A percentile compares a stretch with the other conserved stretches of the same genome.
phyloP scores from a whole-genome alignment of 2,329 filamentous ascomycete species.

The Kalmusia sp. region DNA sequence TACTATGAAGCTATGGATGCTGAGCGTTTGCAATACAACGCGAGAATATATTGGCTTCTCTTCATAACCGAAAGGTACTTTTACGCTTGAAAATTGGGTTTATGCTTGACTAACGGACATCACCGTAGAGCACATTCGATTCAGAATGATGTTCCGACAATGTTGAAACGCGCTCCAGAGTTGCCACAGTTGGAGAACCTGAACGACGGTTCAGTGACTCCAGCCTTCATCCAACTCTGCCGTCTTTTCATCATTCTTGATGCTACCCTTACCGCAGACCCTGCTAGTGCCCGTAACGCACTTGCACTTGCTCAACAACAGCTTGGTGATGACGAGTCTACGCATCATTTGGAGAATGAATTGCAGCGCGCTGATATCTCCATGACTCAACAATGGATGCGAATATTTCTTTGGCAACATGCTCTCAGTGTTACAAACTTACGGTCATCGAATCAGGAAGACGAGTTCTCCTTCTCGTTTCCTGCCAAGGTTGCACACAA shows the following conservation, averaged over 20 bases:
- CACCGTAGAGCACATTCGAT: slow-evolving; percentile 37
- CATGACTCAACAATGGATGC: slow-evolving; percentile 49
- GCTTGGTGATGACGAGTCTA: slow-evolving; percentile 36
- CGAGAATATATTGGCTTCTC: slow-evolving; percentile 45
- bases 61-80: slow-evolving; percentile 42
- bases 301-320: slow-evolving; percentile 41
- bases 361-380: slow-evolving; percentile 45
- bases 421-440: slow-evolving; percentile 43
- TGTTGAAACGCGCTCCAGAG: slow-evolving; percentile 36
- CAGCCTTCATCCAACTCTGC: slow-evolving; percentile 43
- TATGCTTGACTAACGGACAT: not conserved
- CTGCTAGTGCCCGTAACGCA: slow-evolving; percentile 35
- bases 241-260: slow-evolving; percentile 44
- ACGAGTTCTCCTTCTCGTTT: slow-evolving; percentile 45
- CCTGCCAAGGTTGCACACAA: slow-evolving; percentile 44
- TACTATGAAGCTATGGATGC: slow-evolving; percentile 33
- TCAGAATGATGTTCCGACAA: slow-evolving; percentile 44
- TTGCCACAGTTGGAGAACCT: slow-evolving; percentile 37
- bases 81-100: too few relatives aligned
- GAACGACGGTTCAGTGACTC: slow-evolving; percentile 39
- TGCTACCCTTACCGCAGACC: slow-evolving; percentile 41
- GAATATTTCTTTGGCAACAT: slow-evolving; percentile 46
- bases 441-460: slow-evolving; percentile 34
- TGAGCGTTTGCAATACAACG: slow-evolving; percentile 35
- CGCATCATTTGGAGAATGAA: slow-evolving; percentile 41